Conservation (phyloP, 108 stramenopile species). For the Epithemia pelagica region DNA sequence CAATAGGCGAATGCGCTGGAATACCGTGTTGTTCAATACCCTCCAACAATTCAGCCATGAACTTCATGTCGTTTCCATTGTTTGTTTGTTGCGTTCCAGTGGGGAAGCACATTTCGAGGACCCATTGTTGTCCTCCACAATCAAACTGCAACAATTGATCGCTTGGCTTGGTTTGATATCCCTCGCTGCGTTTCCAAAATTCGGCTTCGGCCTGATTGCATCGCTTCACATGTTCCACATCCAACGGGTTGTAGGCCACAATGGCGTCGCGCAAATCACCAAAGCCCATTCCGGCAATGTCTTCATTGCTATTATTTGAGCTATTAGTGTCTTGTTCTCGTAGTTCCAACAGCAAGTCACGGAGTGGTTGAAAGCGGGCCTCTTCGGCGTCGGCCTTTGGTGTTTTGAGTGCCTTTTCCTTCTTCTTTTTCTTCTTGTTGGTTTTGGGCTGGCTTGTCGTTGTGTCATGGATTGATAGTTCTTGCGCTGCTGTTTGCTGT, state of each 20-base stretch:
- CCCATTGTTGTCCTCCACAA: conserved; percentile 99
- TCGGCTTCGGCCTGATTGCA: conserved; percentile 94
- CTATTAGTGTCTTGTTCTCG: conserved; percentile 42
- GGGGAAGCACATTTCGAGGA: conserved; percentile 92
- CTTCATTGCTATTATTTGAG: conserved; percentile 26
- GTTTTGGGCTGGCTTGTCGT: conserved; percentile 26
- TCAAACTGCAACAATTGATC: conserved; percentile 93
- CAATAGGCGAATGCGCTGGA: conserved; percentile 94
- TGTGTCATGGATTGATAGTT: no score
- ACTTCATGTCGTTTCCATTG: conserved; percentile 67
- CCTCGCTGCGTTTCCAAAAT: conserved; percentile 88
- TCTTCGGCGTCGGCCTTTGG: conserved; percentile 13
- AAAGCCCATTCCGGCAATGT: conserved; percentile 75
- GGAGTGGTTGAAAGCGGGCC: conserved; percentile 55
- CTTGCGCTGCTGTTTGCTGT: no score
- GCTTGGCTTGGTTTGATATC: conserved; percentile 67
- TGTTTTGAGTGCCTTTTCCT: no score
- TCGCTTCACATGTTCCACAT: conserved; percentile 82
- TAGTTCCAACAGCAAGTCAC: conserved; percentile 45
- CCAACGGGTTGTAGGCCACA: conserved; percentile 76
- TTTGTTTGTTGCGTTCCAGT: conserved; percentile 68
- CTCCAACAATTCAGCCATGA: conserved; percentile 68
- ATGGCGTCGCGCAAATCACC: conserved; percentile 92
- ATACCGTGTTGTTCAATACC: conserved; percentile 76
- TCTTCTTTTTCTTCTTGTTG: conserved; percentile 13